Evolutionary conservation across 306 rosid species (phyloP), one percentile per base, ranked within the genome.

Genomic region (Begonia loranthoides): DNA sequence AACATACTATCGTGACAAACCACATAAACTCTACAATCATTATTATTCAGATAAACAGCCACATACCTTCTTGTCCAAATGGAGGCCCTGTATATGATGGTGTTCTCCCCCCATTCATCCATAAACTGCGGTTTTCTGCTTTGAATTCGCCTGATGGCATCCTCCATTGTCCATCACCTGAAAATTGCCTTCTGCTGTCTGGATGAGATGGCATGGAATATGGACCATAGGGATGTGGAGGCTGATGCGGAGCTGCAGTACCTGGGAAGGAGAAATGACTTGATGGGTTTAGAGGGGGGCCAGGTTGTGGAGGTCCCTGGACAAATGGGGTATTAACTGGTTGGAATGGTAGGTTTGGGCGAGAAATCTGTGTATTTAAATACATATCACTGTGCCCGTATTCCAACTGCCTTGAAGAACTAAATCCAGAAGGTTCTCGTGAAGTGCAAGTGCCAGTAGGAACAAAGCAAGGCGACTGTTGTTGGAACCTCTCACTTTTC

Each of bases 91-190:
- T 66, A 63, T 81, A 72, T 41, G 80, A 46, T 68, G 83, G 74
- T 66, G 56, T 68, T 73, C 87, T 73, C 65, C 81, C 99, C 52
- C 82, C 83, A 46, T 73, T 73, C 45, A 77, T 75, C 96, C 96
- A 92, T 45, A 63, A 79, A 63, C 80, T 84, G 50, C 68, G 94
- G 36, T 66, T 83, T 38, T 68, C 79, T 41, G 87, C 45, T 58
- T 77, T 76, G 53, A 70, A 83, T 52, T 83, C 94, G 60, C 45
- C 55, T 0, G 87, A 68, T 34, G 87, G 60, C 80, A 79, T 64
- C 69, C 95, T 72, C 93, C 95, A 70, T 66, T 79, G 97, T 39
- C 86, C 95, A 64, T 90, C 97, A 12, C 78, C 57, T 59, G 66
- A 75, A 57, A 80, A 85, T 49, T 70, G 90, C 69, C 95, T 78